Base-by-base conservation (phyloP, 768 basidiomycete genomes). In the Russula virescens region DNA sequence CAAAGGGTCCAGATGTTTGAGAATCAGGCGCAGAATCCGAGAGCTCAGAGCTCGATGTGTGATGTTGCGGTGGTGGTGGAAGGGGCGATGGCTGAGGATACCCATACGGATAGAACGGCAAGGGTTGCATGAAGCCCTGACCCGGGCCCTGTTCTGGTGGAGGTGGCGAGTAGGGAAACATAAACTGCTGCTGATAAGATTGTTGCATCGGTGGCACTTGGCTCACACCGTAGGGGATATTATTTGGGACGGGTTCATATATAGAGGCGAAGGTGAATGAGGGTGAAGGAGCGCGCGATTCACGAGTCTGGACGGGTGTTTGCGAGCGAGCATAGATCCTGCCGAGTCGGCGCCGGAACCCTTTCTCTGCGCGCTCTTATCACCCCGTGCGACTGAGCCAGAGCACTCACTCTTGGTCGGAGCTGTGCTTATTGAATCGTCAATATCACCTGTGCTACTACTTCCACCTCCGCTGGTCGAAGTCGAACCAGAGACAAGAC, bases 401-500 rank as follows among this genome's bases (percentile, higher is more conserved):
- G 89, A 89, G 83, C 87, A 89, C 73, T 91, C 89, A 72, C 88
- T 89, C 74, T 92, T 89, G 19, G 88, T 89, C 8, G 87, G 80
- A 38, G 86, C 87, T 8, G 86, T 88, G 69, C 86, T 86, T 25
- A 77, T 79, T 16, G 82, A 79, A 63, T 90, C 89, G 60, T 90
- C 88, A 10, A 80, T 73, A 68, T 89, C 88, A 49, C 82, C 85
- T 49, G 78, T 72, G 65, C 84, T 86, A 68, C 86, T 87, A 28
- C 80, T 84, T 26, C 73, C 73, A 34, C 79, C 80, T 21, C 73
- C 78, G 57, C 80, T 75, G 5, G 80, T 81, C 21, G 83, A 84
- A 10, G 83, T 82, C 42, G 87, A 89, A 57, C 84, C 85, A 4
- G 85, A 88, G 1, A 84, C 80, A 57, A 87, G 79, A 67, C 88